Percentiles rank a stretch among this genome's conserved stretches.
Evolutionary conservation across 2,329 filamentous ascomycete genomes (phyloP).

Genomic region (Hymenoscyphus albidus): DNA sequence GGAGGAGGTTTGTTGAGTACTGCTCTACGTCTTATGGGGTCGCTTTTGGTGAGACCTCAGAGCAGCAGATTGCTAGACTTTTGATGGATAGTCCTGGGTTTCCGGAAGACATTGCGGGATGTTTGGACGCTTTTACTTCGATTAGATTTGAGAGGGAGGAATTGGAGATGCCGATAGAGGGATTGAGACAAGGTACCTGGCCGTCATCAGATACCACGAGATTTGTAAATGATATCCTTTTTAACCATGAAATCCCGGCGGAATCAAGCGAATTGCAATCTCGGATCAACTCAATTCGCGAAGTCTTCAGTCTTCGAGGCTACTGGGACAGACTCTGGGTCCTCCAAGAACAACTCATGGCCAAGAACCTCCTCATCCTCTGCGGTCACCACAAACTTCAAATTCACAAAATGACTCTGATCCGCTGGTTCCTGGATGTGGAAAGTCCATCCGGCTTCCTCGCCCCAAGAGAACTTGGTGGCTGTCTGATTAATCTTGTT

Average conservation of each 20-base stretch:
- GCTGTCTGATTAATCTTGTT: neutral
- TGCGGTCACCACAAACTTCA: neutral
- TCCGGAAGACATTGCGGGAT: neutral
- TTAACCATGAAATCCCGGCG: neutral
- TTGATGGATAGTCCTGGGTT: neutral
- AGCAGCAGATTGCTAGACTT: neutral
- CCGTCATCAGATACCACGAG: neutral
- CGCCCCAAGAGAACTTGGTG: neutral
- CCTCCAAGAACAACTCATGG: neutral
- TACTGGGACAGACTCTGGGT: conserved; percentile 1
- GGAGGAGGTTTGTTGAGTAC: neutral
- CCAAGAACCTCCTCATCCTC: neutral
- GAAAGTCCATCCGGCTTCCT: neutral
- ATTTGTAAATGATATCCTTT: neutral
- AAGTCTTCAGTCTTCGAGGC: neutral
- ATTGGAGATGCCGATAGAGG: neutral
- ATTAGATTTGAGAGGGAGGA: neutral
- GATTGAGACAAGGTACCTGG: neutral
- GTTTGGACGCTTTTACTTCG: neutral
- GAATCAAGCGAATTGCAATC: neutral
- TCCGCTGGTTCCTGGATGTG: neutral
- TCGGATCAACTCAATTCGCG: neutral
- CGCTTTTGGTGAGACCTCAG: neutral
- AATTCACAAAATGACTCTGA: neutral
- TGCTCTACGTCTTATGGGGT: neutral